These are phyloP conservation scores for Geranium brycei DNA, from an alignment of 345 rosid species.

Conservation along the genomic window DNA sequence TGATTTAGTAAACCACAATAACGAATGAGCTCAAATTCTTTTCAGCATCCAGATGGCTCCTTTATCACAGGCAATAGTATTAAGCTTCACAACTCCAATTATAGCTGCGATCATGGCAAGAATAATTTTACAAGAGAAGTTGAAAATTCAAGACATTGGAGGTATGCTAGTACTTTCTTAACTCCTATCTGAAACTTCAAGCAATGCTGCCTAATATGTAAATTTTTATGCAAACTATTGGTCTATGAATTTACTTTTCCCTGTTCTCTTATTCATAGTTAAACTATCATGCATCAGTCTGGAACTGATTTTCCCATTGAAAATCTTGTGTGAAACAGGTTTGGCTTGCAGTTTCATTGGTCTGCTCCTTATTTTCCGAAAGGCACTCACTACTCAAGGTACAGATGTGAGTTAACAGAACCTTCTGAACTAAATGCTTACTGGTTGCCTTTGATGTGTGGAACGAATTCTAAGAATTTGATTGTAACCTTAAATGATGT, in stretches of 20 bases:
- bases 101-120: conserved; percentile 66
- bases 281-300: neutral
- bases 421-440: conserved; percentile 19
- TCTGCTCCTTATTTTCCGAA: conserved; percentile 62
- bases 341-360: conserved; percentile 90
- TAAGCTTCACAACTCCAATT: conserved; percentile 73
- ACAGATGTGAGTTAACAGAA: conserved; percentile 73
- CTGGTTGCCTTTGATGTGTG: conserved; percentile 4
- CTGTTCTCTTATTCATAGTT: conserved; percentile 4
- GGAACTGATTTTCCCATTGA: conserved; percentile 14
- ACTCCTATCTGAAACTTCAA: neutral
- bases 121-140: conserved; percentile 57
- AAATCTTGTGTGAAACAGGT: conserved; percentile 32
- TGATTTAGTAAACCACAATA: neutral
- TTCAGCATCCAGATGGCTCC: conserved; percentile 80
- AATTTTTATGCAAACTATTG: neutral
- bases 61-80: conserved; percentile 54
- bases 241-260: neutral
- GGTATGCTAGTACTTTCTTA: conserved; percentile 22
- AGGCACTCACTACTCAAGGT: conserved; percentile 69
- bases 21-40: conserved; percentile 12
- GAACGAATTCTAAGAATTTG: neutral
- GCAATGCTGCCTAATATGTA: neutral
- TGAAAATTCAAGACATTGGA: conserved; percentile 63
- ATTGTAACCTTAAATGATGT: neutral